Evolutionary conservation across 768 basidiomycete genomes (phyloP).

Genomic region (Kwoniella europaea): DNA sequence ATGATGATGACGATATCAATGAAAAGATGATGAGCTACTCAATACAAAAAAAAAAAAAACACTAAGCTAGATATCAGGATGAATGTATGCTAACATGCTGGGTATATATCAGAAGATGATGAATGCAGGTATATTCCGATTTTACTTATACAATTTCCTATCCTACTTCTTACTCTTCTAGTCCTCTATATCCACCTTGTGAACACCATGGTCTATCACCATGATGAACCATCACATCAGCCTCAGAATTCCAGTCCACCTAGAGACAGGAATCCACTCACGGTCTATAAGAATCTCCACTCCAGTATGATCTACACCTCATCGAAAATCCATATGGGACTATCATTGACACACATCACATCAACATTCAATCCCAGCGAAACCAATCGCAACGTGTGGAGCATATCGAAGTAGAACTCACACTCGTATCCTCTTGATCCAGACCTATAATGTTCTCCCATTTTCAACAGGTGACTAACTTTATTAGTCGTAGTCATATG

Average conservation of each 20-base stretch:
- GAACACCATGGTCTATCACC: conserved; percentile 27
- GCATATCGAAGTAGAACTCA: conserved; percentile 16
- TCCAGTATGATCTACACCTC: conserved; percentile 52
- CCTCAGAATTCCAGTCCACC: not conserved
- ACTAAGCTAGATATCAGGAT: too few relatives aligned
- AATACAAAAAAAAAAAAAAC: too few relatives aligned
- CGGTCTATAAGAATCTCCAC: conserved; percentile 42
- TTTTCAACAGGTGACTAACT: conserved; percentile 28
- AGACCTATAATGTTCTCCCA: conserved; percentile 37
- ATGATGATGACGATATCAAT: too few relatives aligned
- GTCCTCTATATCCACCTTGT: conserved; percentile 15
- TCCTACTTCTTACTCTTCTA: conserved; percentile 14
- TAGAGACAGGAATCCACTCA: conserved; percentile 26
- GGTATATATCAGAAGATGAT: not conserved
- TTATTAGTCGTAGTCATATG: conserved; percentile 51
- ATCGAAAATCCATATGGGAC: conserved; percentile 47
- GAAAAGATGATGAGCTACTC: too few relatives aligned
- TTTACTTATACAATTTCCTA: not conserved
- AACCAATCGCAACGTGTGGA: not conserved
- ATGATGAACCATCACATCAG: not conserved
- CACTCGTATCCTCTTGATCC: conserved; percentile 49
- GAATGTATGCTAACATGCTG: not conserved
- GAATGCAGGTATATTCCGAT: conserved; percentile 5
- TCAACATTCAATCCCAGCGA: not conserved
- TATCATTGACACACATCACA: conserved; percentile 3